These are phyloP conservation scores for Aspergillus sclerotiicarbonarius DNA, from an alignment of 495 filamentous ascomycete species.

Conservation along the genomic window DNA sequence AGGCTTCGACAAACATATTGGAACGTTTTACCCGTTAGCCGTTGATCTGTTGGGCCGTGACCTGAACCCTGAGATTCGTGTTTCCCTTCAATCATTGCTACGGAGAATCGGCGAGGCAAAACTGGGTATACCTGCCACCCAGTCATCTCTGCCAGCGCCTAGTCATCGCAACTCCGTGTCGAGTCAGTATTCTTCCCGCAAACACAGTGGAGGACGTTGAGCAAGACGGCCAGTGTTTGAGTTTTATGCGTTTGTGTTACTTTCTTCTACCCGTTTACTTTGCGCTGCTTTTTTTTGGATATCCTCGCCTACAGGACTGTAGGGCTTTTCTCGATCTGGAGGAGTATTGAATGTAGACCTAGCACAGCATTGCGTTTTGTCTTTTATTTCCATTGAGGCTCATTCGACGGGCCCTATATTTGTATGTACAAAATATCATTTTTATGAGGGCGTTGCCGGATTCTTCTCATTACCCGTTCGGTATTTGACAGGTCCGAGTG, in stretches of 20 bases:
- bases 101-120: conserved; percentile 79
- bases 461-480: neutral
- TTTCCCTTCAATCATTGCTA: conserved; percentile 71
- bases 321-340: conserved; percentile 14
- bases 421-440: conserved; percentile 18
- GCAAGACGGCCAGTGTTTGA: neutral
- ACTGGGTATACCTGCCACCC: conserved; percentile 58
- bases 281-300: conserved; percentile 35
- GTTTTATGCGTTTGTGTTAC: conserved; percentile 6
- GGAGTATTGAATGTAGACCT: conserved; percentile 25
- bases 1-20: conserved; percentile 75
- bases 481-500: neutral
- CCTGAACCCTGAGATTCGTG: conserved; percentile 70
- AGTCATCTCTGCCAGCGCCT: conserved; percentile 15
- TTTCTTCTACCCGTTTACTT: conserved; percentile 16
- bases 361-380: conserved; percentile 29
- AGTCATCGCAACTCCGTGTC: conserved; percentile 48
- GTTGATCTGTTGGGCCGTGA: conserved; percentile 84
- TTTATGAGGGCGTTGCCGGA: neutral
- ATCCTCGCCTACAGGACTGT: conserved; percentile 24
- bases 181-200: conserved; percentile 27
- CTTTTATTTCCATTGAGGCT: conserved; percentile 6
- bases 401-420: conserved; percentile 16
- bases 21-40: conserved; percentile 79
- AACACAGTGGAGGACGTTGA: conserved; percentile 30